A percentile compares a stretch with the other conserved stretches of the same genome.
Conservation (phyloP, 805 yeast genomes). For the Wickerhamomyces hampshirensis region DNA sequence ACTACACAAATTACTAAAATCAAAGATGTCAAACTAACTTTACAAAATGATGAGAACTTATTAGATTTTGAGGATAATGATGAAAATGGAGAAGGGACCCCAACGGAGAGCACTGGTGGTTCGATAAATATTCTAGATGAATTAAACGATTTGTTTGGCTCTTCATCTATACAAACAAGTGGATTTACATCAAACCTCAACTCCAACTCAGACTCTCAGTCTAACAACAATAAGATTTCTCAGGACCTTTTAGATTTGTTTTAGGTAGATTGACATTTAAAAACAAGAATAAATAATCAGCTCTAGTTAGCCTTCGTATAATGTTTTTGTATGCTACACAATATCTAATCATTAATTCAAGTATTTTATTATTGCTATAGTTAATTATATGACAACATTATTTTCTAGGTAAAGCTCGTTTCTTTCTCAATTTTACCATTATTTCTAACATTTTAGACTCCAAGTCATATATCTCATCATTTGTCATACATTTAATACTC, state of each 20-base stretch:
- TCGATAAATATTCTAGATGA: constrained; percentile 56
- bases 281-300: too few species aligned
- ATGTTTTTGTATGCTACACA: too few species aligned
- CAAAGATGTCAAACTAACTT: constrained; percentile 73
- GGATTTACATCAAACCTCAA: too few species aligned
- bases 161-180: constrained; percentile 28
- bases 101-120: constrained; percentile 10
- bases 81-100: constrained; percentile 12
- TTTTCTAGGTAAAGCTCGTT: background rate
- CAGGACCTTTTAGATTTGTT: constrained; percentile 21
- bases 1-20: constrained; percentile 47
- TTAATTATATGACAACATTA: too few species aligned
- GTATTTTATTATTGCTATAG: too few species aligned
- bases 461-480: constrained; percentile 10
- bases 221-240: constrained; percentile 2
- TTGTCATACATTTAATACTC: constrained; percentile 2
- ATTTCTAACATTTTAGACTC: constrained; percentile 8
- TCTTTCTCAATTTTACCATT: constrained; percentile 13
- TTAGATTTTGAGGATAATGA: constrained; percentile 84
- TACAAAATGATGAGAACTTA: constrained; percentile 79
- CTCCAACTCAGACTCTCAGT: constrained; percentile 12
- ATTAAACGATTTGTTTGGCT: constrained; percentile 63
- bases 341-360: too few species aligned
- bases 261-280: constrained; percentile 3
- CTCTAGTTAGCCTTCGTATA: too few species aligned